Base-by-base conservation (phyloP, 257 asterid species). In the Penstemon davidsonii region DNA sequence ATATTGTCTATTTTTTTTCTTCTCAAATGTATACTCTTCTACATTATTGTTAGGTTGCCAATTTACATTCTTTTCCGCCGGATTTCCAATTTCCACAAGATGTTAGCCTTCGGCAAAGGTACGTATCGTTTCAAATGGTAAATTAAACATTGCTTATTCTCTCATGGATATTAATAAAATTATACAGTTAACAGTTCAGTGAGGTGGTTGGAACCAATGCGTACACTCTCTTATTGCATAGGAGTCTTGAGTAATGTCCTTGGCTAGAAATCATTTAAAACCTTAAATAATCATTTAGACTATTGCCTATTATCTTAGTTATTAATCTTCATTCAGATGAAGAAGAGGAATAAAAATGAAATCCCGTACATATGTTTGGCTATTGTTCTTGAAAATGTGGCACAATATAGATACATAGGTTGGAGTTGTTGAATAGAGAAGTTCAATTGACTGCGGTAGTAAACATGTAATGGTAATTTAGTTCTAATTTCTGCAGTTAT, bases 101-200 rank as follows among this genome's bases (percentile, higher is more conserved):
- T 77, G 78, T 86, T 46, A 81, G 93, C 85, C 96, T 87, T 63
- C 90, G 96, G 38, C 98, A 92, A 72, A 61, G 97, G 98, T 92
- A 81, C 5, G 83, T 78, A 64, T 56, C 61, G 8, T 38, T 46
- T 50, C 60, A 46, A 25, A 38, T 6, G 57, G 58, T 37, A 66
- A 64, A 61, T 60, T 62, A 38, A 53, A 55, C 49, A 44, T 19
- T 55, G 64, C 64, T 61, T 47, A 40, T 15, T 53, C 15, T 19
- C 18, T 36, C 60, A 1, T 15, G 55, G 54, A 19, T 45, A 45
- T 45, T 44, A 41, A 62, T 62, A 58, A 44, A n/a, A 18, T 25
- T 42, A 38, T 52, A n/a, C 13, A 40, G n/a, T 53, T 4, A 66
- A 41, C 71, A 66, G 55, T 37, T 44, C 38, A 18, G 15, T 25